Conservation (phyloP, 2,329 filamentous ascomycete species). For the Gyromitra esculenta region DNA sequence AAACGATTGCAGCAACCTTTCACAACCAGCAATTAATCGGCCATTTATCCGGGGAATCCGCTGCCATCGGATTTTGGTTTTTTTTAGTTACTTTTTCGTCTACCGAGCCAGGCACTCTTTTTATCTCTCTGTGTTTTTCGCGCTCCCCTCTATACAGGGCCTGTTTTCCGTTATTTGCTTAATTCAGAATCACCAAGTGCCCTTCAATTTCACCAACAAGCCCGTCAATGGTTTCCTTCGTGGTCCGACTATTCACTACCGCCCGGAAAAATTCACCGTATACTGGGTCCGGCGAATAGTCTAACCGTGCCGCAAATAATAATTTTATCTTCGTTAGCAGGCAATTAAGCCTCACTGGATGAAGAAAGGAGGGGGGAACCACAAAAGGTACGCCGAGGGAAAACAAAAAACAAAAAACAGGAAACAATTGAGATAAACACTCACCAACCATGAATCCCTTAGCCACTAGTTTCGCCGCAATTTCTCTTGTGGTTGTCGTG, state of each 20-base stretch:
- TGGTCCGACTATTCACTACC: constrained; percentile 73
- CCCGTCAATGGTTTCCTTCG: constrained; percentile 70
- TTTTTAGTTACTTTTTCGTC: not conserved
- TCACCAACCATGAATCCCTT: constrained; percentile 77
- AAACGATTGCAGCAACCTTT: constrained; percentile 23
- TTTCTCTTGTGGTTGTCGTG: constrained; percentile 66
- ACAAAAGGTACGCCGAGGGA: constrained; percentile 2
- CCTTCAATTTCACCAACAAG: constrained; percentile 70
- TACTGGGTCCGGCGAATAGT: constrained; percentile 65
- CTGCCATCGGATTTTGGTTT: constrained; percentile 10
- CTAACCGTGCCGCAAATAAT: constrained; percentile 42
- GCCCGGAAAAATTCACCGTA: constrained; percentile 74
- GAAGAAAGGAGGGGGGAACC: constrained; percentile 60
- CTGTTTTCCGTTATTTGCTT: constrained; percentile 17
- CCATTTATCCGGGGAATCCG: constrained; percentile 36
- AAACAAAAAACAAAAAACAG: not conserved
- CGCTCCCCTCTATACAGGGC: constrained; percentile 34
- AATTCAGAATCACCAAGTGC: constrained; percentile 58
- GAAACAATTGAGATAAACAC: constrained; percentile 57
- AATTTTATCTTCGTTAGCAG: constrained; percentile 11
- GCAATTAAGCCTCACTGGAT: constrained; percentile 44
- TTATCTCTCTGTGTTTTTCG: constrained; percentile 25
- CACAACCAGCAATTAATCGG: constrained; percentile 38
- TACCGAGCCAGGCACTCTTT: constrained; percentile 16
- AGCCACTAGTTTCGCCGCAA: constrained; percentile 67